Conservation (phyloP, 768 basidiomycete genomes). For the Auricularia sp. region DNA sequence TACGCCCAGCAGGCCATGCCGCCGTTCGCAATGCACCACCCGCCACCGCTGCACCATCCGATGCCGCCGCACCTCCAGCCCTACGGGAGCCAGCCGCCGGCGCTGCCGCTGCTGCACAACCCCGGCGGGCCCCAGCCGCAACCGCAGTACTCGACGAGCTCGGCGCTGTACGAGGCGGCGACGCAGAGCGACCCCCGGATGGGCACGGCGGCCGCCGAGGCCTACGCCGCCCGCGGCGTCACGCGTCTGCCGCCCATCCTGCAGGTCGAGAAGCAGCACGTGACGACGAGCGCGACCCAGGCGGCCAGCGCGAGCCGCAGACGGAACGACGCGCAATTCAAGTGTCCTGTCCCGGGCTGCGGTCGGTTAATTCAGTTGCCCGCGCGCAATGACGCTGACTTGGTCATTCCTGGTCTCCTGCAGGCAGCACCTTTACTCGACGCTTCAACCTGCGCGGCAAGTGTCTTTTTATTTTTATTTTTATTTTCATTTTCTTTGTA, state of each 20-base stretch:
- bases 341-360: slow-evolving; percentile 90
- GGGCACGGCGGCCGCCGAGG: slow-evolving; percentile 7
- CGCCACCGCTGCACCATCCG: neutral
- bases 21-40: neutral
- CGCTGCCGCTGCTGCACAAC: slow-evolving; percentile 26
- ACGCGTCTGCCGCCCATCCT: slow-evolving; percentile 72
- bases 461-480: too few species aligned
- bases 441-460: slow-evolving; percentile 79
- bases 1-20: neutral
- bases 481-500: too few species aligned
- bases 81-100: slow-evolving; percentile 26
- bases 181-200: slow-evolving; percentile 8
- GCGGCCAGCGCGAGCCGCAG: slow-evolving; percentile 82
- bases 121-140: slow-evolving; percentile 21
- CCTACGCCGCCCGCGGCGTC: slow-evolving; percentile 25
- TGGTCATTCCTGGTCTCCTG: neutral
- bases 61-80: neutral
- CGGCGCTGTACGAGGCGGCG: slow-evolving; percentile 5
- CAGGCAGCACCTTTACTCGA: slow-evolving; percentile 85
- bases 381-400: neutral
- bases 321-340: slow-evolving; percentile 84
- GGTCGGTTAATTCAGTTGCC: slow-evolving; percentile 17
- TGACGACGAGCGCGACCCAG: slow-evolving; percentile 90
- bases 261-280: slow-evolving; percentile 89
- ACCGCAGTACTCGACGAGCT: slow-evolving; percentile 11